phyloP scores from a whole-genome alignment of 306 rosid species.

The Canavalia ensiformis region DNA sequence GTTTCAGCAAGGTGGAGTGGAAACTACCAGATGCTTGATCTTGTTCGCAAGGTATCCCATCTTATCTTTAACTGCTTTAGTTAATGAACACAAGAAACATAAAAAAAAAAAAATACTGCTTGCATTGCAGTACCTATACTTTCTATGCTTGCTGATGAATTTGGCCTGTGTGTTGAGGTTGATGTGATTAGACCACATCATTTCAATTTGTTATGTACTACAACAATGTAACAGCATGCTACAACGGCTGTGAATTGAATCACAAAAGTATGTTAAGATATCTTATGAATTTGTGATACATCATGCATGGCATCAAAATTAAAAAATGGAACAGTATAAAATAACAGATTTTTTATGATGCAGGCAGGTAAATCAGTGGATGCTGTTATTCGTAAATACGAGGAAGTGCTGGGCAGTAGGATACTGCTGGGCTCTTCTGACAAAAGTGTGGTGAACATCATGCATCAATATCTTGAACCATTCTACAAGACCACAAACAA shows the following conservation, averaged over 20 bases:
- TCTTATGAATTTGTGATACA: conserved; percentile 24
- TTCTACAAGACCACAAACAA: conserved; percentile 93
- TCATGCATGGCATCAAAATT: conserved; percentile 41
- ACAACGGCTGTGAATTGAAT: conserved; percentile 12
- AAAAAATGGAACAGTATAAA: conserved; percentile 37
- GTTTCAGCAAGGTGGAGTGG: conserved; percentile 94
- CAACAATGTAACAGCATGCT: conserved; percentile 25
- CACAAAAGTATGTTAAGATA: conserved; percentile 18
- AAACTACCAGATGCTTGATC: conserved; percentile 93
- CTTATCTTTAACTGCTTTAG: conserved; percentile 26
- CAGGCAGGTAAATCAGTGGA: conserved; percentile 93
- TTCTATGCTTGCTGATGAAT: conserved; percentile 21
- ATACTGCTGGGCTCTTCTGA: conserved; percentile 75
- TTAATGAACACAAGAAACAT: conserved; percentile 38
- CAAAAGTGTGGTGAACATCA: conserved; percentile 70
- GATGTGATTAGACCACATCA: conserved; percentile 33
- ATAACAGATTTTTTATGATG: conserved; percentile 38
- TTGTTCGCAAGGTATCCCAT: conserved; percentile 78
- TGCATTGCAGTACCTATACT: conserved; percentile 25
- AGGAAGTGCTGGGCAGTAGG: conserved; percentile 73
- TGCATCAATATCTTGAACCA: conserved; percentile 91
- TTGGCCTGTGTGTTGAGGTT: conserved; percentile 9
- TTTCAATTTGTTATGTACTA: conserved; percentile 12
- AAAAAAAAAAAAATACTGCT: conserved; percentile 1
- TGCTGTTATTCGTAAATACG: conserved; percentile 78